phyloP scores from a whole-genome alignment of 345 rosid species.

The Eucalyptus sideroxylon region DNA sequence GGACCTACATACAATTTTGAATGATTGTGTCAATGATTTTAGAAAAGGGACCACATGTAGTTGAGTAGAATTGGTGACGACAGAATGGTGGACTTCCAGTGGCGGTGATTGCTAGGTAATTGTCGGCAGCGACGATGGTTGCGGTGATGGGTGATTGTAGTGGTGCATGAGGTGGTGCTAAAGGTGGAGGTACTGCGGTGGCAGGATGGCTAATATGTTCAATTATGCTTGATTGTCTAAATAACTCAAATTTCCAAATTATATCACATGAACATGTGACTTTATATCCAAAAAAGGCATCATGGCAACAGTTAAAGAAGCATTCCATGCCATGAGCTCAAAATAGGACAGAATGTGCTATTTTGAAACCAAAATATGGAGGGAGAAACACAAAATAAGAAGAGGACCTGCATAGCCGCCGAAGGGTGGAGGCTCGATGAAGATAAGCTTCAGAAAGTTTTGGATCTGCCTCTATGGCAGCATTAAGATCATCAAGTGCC shows the following conservation, averaged over 20 bases:
- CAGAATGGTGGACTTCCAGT: not conserved
- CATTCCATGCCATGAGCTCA: not conserved
- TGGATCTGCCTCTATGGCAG: slow-evolving; percentile 93
- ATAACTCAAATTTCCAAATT: not conserved
- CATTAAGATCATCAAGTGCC: slow-evolving; percentile 83
- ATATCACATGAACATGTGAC: not conserved
- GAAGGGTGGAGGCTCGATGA: slow-evolving; percentile 70
- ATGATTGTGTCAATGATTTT: not conserved
- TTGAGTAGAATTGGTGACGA: not conserved
- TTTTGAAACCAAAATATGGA: not conserved
- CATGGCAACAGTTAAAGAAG: not conserved
- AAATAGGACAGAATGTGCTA: not conserved
- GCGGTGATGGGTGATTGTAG: not conserved
- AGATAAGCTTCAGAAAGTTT: slow-evolving; percentile 78
- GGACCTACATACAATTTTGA: not conserved
- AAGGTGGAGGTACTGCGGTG: not conserved
- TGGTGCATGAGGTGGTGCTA: not conserved
- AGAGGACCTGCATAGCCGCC: slow-evolving; percentile 81
- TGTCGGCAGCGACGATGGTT: not conserved
- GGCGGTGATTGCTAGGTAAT: not conserved
- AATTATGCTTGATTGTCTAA: not conserved
- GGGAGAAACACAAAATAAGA: not conserved
- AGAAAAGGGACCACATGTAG: not conserved
- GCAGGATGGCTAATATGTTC: not conserved
- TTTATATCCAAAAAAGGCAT: not conserved